Evolutionary conservation across 2,329 filamentous ascomycete species (phyloP), one percentile per base, ranked within the genome.

Genomic region (Sporothrix sp.): DNA sequence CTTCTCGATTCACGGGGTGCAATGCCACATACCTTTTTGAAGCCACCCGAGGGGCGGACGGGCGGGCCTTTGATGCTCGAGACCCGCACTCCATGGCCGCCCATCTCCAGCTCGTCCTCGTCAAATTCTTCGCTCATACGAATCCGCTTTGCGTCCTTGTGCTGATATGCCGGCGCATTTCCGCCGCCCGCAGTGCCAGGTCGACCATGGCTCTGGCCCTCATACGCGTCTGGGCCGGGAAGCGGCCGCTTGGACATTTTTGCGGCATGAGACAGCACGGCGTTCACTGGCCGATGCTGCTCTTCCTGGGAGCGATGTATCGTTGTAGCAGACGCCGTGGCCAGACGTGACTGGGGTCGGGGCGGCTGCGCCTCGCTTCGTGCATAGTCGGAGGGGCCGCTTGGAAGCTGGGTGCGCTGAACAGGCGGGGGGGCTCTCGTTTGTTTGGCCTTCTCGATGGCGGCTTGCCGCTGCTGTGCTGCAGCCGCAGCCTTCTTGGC

Each of bases 241-340:
- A 89, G 72, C 10, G 80, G 75, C 55, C 90, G 78, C 70, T 96
- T 96, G 2, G 81, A 71, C 10, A 82, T 81, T 60, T 89, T 89
- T 28, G 80, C 77, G 36, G 84, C 82, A 47, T 78, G 74, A 11
- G 78, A 75, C 42, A 82, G 68, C 18, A 71, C 62, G 11, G 81
- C 71, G 56, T 79, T 82, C 35, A 81, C 76, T 7, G 79, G 73
- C 40, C 84, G 79, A 52, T 71, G 70, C 18, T 69, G 61, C 48
- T 87, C 83, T 56, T 86, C 79, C 54, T 76, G 73, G 38, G 69
- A 62, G 33, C 74, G 71, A 25, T 71, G 68, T 45, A 70, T 65
- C 8, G 74, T 71, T 4, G 77, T 72, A 16, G 76, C 75, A 5
- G 75, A 70, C 13, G 53, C 46, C 7, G 78, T 72, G 16, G 76